Evolutionary conservation across 78 protist species (phyloP), one percentile per base, ranked within the genome.

Genomic region (Salpingoeca rosetta): DNA sequence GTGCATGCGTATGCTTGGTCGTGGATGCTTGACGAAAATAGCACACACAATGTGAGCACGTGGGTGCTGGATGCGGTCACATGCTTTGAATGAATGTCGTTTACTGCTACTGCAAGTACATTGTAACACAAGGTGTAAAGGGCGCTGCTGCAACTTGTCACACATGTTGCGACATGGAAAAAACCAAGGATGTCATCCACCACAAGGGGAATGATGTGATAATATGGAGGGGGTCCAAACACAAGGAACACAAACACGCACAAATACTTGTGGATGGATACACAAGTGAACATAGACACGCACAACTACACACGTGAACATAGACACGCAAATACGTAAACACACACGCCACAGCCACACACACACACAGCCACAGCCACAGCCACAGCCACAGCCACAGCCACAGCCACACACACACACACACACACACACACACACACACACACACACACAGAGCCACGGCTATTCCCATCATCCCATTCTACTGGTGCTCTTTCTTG

Each of bases 301-400:
- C 83, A 44, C 56, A 44, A 7, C 3, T 22, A 80, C 56, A 80
- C 83, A 80, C 56, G 25, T 42, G 25, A 11, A 80, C 56, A 44
- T 22, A 80, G n/a, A 44, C 83, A 80, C 83, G 25, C 83, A 80
- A n/a, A n/a, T n/a, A n/a, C n/a, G n/a, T n/a, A n/a, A n/a, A n/a
- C n/a, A n/a, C n/a, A n/a, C n/a, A n/a, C n/a, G n/a, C n/a, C n/a
- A n/a, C n/a, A n/a, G n/a, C n/a, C 83, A 80, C 83, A 80, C 44
- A 80, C 83, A 44, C 83, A 80, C 44, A 80, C 43, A 36, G 56
- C 80, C 65, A 51, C n/a, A n/a, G n/a, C n/a, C n/a, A n/a, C n/a
- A n/a, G n/a, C n/a, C n/a, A n/a, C n/a, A n/a, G n/a, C n/a, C n/a
- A n/a, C n/a, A n/a, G n/a, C n/a, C n/a, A n/a, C n/a, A n/a, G n/a